These are phyloP conservation scores for Phialocephala sp. DNA, from an alignment of 2,329 filamentous ascomycete species.

Conservation along the genomic window DNA sequence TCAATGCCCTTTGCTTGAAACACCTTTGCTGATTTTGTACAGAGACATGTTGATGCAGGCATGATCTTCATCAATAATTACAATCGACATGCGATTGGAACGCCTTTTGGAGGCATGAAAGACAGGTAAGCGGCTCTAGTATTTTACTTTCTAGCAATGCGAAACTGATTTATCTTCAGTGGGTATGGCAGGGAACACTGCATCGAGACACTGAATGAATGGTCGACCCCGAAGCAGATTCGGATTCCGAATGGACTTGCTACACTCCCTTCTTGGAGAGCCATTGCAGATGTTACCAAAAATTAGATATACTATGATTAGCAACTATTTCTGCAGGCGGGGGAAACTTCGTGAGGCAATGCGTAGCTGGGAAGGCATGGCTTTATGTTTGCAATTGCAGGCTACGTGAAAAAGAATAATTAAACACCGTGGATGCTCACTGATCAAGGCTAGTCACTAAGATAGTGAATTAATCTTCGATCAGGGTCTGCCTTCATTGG, in stretches of 20 bases:
- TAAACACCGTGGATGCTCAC: too few species aligned
- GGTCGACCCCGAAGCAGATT: slow-evolving; percentile 9
- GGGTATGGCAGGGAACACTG: slow-evolving; percentile 20
- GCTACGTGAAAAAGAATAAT: too few species aligned
- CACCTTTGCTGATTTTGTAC: background rate
- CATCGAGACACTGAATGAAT: slow-evolving; percentile 14
- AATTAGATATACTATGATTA: background rate
- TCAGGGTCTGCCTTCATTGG: too few species aligned
- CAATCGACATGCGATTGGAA: slow-evolving; percentile 42
- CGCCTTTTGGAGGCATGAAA: slow-evolving; percentile 73
- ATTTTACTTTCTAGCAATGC: background rate
- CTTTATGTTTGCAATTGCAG: too few species aligned
- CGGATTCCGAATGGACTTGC: background rate
- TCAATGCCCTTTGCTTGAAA: background rate
- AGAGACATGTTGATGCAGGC: slow-evolving; percentile 57
- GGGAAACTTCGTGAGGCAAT: too few species aligned
- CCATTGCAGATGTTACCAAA: background rate
- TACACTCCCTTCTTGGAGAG: background rate
- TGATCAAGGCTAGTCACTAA: too few species aligned
- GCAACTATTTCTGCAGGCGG: too few species aligned
- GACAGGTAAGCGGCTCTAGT: slow-evolving; percentile 45
- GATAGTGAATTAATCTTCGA: too few species aligned
- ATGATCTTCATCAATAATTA: slow-evolving; percentile 12
- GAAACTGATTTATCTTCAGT: slow-evolving; percentile 33
- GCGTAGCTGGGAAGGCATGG: too few species aligned